Evolutionary conservation across 495 filamentous ascomycete genomes (phyloP), one percentile per base, ranked within the genome.

Genomic region (Cairneyella variabilis): DNA sequence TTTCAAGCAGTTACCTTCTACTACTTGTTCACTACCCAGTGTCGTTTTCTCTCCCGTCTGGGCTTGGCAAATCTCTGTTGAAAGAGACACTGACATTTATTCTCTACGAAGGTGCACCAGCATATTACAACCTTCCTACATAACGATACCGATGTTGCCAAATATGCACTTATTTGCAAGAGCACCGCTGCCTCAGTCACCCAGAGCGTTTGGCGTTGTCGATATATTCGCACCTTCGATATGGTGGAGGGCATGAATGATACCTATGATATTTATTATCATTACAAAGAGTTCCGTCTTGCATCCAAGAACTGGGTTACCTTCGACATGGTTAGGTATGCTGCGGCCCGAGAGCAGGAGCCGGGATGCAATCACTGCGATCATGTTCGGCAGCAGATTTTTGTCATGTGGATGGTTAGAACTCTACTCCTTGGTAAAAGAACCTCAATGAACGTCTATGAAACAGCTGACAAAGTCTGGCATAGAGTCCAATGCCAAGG

Each of bases 81-180:
- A n/a, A 20, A 28, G 37, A 10, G 46, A 54, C 21, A 48, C 48
- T 18, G 16, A 43, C 8, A 52, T 45, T 16, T 44, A 59, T 16
- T 62, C 36, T 26, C 4, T 4, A 34, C 36, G 1, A 20, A 61
- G 58, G 40, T 61, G 18, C 48, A 56, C 22, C 59, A 62, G 34
- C 20, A 51, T 9, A 56, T 62, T 5, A 23, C 28, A 5, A 26
- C 17, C n/a, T 62, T 32, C 47, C 55, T 62, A n/a, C n/a, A n/a
- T 3, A 26, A 14, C 22, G 55, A 62, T 25, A 14, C 16, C 16
- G 51, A 62, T 28, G 48, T 62, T 9, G 21, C 25, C 17, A 55
- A 30, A 11, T 58, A 45, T 32, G 22, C 50, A 5, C 18, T n/a
- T 2, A 9, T 51, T 26, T 62, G 59, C 38, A 18, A 41, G 26